Percentiles rank a stretch among this genome's conserved stretches.
phyloP scores from a whole-genome alignment of 208 protist genomes.

The Strigomonas culicis region DNA sequence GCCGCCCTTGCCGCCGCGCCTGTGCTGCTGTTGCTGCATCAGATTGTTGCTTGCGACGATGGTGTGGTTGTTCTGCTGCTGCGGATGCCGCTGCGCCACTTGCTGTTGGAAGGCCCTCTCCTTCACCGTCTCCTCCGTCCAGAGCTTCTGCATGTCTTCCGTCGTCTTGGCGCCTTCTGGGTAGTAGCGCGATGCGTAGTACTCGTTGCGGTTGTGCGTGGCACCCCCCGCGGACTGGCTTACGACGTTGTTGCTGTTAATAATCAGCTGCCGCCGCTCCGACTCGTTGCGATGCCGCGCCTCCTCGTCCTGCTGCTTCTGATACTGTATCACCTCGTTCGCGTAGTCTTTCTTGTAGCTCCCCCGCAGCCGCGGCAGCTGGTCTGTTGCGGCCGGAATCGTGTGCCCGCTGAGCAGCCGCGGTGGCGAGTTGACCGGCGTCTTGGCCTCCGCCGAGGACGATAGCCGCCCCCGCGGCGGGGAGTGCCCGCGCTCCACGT shows the following conservation, averaged over 20 bases:
- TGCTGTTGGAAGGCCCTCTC: not conserved
- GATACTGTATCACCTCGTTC: constrained; percentile 4
- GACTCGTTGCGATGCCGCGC: constrained; percentile 14
- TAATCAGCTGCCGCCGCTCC: constrained; percentile 12
- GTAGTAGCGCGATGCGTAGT: constrained; percentile 8
- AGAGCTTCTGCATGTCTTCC: not conserved
- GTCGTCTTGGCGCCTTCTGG: not conserved
- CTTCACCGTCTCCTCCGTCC: not conserved
- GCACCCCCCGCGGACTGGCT: constrained; percentile 25
- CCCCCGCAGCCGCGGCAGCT: constrained; percentile 33
- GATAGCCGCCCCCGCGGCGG: not conserved
- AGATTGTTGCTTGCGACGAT: constrained; percentile 3
- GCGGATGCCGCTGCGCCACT: not conserved
- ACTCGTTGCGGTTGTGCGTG: constrained; percentile 10
- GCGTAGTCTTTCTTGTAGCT: constrained; percentile 12
- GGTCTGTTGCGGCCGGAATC: constrained; percentile 4
- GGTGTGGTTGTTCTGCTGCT: constrained; percentile 14
- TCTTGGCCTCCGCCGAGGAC: not conserved
- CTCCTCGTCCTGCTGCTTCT: constrained; percentile 8
- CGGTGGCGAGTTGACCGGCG: not conserved
- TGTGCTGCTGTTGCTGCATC: constrained; percentile 1
- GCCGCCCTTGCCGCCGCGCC: constrained; percentile 6
- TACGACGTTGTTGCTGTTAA: constrained; percentile 17
- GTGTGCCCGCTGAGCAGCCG: not conserved
- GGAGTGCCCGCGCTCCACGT: constrained; percentile 18